A percentile compares a stretch with the other conserved stretches of the same genome.
phyloP scores from a whole-genome alignment of 2,329 filamentous ascomycete genomes.

The Paraconiothyrium sp. region DNA sequence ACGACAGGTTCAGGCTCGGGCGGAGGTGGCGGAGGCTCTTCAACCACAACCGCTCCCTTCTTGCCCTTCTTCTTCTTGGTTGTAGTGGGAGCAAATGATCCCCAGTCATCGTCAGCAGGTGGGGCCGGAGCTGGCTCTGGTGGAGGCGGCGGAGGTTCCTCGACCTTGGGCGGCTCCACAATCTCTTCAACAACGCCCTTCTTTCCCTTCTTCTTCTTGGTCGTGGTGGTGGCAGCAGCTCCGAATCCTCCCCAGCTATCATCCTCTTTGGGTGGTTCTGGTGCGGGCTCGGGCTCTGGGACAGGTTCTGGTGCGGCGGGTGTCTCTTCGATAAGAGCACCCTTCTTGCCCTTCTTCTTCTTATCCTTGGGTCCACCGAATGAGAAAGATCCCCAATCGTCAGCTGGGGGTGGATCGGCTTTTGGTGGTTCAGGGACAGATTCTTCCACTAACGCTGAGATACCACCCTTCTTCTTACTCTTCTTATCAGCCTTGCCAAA shows the following conservation, averaged over 20 bases:
- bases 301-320: slow-evolving; percentile 29
- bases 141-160: slow-evolving; percentile 34
- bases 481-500: slow-evolving; percentile 55
- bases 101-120: slow-evolving; percentile 41
- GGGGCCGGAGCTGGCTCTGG: slow-evolving; percentile 49
- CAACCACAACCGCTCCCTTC: slow-evolving; percentile 50
- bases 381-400: slow-evolving; percentile 38
- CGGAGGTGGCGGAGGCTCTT: slow-evolving; percentile 20
- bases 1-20: slow-evolving; percentile 24
- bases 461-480: slow-evolving; percentile 42
- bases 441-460: slow-evolving; percentile 41
- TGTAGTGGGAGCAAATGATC: slow-evolving; percentile 31
- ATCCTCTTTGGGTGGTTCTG: slow-evolving; percentile 41
- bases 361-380: slow-evolving; percentile 43
- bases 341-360: slow-evolving; percentile 48
- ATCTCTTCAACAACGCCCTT: slow-evolving; percentile 25
- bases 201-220: slow-evolving; percentile 46
- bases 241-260: slow-evolving; percentile 37
- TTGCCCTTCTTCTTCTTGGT: slow-evolving; percentile 50
- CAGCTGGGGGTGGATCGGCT: slow-evolving; percentile 33
- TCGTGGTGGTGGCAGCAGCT: slow-evolving; percentile 30
- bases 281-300: slow-evolving; percentile 40
- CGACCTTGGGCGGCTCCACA: slow-evolving; percentile 29
- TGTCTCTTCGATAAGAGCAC: slow-evolving; percentile 29
- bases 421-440: slow-evolving; percentile 31